A percentile compares a stretch with the other conserved stretches of the same genome.
phyloP scores from a whole-genome alignment of 306 rosid species.

The Canavalia ensiformis region DNA sequence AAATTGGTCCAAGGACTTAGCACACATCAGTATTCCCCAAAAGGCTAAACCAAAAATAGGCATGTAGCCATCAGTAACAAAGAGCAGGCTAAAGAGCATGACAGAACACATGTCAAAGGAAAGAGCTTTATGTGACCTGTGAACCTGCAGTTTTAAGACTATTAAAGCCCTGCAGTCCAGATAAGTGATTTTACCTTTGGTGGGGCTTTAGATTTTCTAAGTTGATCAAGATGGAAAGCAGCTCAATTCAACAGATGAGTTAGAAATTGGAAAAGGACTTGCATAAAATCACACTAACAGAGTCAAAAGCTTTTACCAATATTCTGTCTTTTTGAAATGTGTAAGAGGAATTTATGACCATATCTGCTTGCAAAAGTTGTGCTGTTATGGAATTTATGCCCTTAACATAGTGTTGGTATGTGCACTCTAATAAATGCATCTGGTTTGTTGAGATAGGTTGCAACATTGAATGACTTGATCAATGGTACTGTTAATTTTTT shows the following conservation, averaged over 20 bases:
- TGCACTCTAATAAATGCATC: constrained; percentile 2
- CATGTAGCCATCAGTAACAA: constrained; percentile 5
- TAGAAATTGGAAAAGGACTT: constrained; percentile 18
- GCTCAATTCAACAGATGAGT: neutral
- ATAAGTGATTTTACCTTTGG: neutral
- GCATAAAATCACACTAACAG: constrained; percentile 19
- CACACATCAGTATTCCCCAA: neutral
- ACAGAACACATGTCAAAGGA: neutral
- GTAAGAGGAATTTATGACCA: constrained; percentile 13
- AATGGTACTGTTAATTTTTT: constrained; percentile 30
- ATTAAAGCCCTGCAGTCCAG: neutral
- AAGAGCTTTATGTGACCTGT: constrained; percentile 29
- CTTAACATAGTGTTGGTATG: constrained; percentile 21
- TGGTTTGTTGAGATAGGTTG: constrained; percentile 25
- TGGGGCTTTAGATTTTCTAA: constrained; percentile 17
- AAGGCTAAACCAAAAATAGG: constrained; percentile 14
- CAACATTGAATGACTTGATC: constrained; percentile 19
- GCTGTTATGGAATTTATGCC: constrained; percentile 8
- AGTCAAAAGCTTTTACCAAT: constrained; percentile 22
- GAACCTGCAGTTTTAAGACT: constrained; percentile 25
- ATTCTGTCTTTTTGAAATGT: constrained; percentile 15
- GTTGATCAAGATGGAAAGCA: constrained; percentile 4
- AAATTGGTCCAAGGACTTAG: constrained; percentile 4
- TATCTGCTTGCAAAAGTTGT: neutral
- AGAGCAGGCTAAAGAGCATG: constrained; percentile 1